Base-by-base conservation (phyloP, 2,329 filamentous ascomycete species). In the Curvularia verruculosa region DNA sequence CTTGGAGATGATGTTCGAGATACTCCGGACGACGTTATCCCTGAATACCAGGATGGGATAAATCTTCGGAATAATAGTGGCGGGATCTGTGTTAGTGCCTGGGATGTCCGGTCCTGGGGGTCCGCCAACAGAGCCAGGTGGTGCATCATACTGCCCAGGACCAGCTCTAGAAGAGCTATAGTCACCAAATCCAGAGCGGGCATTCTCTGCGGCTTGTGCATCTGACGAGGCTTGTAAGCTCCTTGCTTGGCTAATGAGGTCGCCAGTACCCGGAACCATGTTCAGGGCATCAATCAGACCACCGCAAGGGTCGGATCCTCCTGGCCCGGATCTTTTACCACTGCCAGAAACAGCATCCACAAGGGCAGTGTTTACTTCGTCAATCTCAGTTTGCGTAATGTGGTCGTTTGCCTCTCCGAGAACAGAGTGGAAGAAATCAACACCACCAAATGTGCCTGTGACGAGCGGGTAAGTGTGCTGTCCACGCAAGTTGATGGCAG, bases 31-130 rank as follows among this genome's bases (percentile, higher is more conserved):
- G 52, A 99, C 92, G 70, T 89, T 95, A 80, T 99, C 95, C 58
- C 94, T 86, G 82, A 98, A 99, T 58, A 91, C 85, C 0, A 99
- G 84, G 58, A 99, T 96, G 0, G 95, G 95, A 70, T 98, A 98
- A 64, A 99, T 97, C 78, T 96, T 80, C 0, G 74, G 72, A 34
- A 81, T 76, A 23, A 79, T 71, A 23, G 72, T 76, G 21, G 78
- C 70, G 2, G 79, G 79, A 53, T 97, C 93, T 58, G 96, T 91
- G 68, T 86, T 89, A 82, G 93, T 91, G 5, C 90, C 91, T 19
- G 89, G 89, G 9, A 92, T 85, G 13, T 86, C 78, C 61, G 78
- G 79, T 10, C 76, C 78, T 40, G 79, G 77, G 26, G 79, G 77
- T 5, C 75, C 79, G 37, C 78, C 76, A 15, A 76, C 71, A 19